Evolutionary conservation across 208 protist species (phyloP), one percentile per base, ranked within the genome.

Genomic region (Acanthamoeba lenticulata): DNA sequence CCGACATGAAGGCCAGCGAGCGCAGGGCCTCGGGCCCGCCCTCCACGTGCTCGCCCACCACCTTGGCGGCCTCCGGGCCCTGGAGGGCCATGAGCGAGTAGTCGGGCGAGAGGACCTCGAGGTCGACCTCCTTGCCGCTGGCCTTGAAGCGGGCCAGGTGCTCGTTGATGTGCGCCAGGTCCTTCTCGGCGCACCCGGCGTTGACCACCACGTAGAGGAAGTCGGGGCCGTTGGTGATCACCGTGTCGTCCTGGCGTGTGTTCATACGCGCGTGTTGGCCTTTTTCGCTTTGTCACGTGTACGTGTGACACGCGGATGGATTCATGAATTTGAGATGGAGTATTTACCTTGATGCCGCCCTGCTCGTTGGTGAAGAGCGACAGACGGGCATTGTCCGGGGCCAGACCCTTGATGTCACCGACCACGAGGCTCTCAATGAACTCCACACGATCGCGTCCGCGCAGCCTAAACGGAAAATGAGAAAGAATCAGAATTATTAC

Each of bases 161-260:
- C 44, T 83, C 29, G 17, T 93, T 52, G 9, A 99, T 92, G 94
- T 99, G 98, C 19, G 95, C 96, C 21, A 99, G 93, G 49, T 99
- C 99, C 96, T 99, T 99, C 5, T 98, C 98, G 55, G 98, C 97
- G 95, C 98, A 99, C 62, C 98, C 99, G 27, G 99, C 99, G 96
- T 99, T 99, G 29, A 99, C 97, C 34, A 99, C 98, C 55, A 93
- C 94, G 89, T 98, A 98, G 6, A 99, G 83, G 94, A 98, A 96
- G 62, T 99, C 98, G 3, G 95, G 95, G 77, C 96, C 96, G 88
- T 98, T 98, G 69, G 98, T 98, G 15, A 99, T 95, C 94, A 99
- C 98, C 65, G 97, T 98, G 96, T 99, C 99, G 96, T 99, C 99
- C 83, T 85, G 60, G 19, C 27, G 52, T 60, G 15, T 27, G 52